Conservation (phyloP, 2,329 filamentous ascomycete species). For the Sporothrix sp. region DNA sequence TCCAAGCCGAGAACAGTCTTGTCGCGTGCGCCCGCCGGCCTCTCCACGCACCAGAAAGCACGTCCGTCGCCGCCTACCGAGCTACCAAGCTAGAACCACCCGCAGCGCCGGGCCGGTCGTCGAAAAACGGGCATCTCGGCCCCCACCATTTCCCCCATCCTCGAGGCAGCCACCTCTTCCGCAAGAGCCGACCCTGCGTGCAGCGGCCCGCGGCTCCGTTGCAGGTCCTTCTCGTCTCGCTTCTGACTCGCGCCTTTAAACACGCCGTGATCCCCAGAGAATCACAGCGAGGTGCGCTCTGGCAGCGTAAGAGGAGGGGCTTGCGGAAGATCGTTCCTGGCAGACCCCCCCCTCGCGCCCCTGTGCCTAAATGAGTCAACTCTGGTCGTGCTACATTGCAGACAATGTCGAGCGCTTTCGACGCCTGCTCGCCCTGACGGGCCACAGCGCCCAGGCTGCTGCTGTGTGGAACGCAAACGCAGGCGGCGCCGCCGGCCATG, state of each 20-base stretch:
- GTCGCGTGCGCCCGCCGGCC: too few species aligned
- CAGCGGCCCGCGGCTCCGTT: neutral
- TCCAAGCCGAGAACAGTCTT: too few species aligned
- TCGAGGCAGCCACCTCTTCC: too few species aligned
- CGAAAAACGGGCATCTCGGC: too few species aligned
- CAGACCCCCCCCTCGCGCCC: neutral
- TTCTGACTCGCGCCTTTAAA: conserved; percentile 64
- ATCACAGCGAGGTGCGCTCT: conserved; percentile 76
- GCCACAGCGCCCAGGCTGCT: conserved; percentile 44
- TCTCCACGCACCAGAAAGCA: too few species aligned
- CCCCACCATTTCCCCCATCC: too few species aligned
- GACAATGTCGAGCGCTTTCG: conserved; percentile 95
- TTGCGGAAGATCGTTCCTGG: conserved; percentile 10
- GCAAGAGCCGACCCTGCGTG: neutral
- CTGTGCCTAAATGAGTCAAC: conserved; percentile 61
- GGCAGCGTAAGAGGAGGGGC: conserved; percentile 37
- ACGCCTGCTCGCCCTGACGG: conserved; percentile 69
- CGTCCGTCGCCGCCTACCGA: too few species aligned
- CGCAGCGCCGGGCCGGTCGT: too few species aligned
- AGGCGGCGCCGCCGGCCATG: conserved; percentile 10
- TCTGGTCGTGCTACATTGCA: conserved; percentile 96
- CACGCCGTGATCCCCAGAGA: conserved; percentile 75
- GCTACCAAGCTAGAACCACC: too few species aligned
- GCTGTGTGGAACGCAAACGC: conserved; percentile 41
- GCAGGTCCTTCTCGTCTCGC: conserved; percentile 12